Evolutionary conservation across 192 early-diverging fungal genomes (phyloP), one percentile per base, ranked within the genome.

Genomic region (Dissophora ornata): DNA sequence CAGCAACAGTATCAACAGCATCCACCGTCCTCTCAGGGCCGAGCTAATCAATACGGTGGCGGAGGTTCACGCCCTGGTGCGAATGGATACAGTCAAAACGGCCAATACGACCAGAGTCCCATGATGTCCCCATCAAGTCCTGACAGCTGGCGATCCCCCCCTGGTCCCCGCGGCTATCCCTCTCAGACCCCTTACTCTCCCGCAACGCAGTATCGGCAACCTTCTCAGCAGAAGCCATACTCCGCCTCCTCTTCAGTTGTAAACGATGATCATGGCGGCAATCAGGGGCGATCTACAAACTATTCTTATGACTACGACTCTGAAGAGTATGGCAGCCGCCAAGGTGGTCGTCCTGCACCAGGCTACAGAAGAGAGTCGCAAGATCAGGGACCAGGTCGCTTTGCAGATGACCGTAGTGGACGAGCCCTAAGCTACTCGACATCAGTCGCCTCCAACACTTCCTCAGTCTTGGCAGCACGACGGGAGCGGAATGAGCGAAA

Each of bases 141-240:
- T 13, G 73, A 77, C 46, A 67, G 73, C 36, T 77, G 73, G 73
- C 49, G 73, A 42, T 77, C 73, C 11, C 58, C 73, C 10, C 73
- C 73, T 19, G 73, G 73, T 18, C 64, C 73, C 24, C 63, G 73
- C 9, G 64, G 64, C 1, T 77, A 77, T 28, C 44, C 62, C 2
- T 38, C 61, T 0, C 62, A 65, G 29, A 55, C 25, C 47, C 57
- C 53, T 11, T 70, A 70, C 30, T 10, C 44, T 18, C 54, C 59
- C 10, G 41, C 58, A 13, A 49, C 57, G 0, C 63, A 65, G 18
- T 65, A 74, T 28, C 66, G 58, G 13, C 73, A 61, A 26, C 40
- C 21, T 18, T 9, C n/a, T 13, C 41, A 47, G 2, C 51, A 71
- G 3, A 22, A 57, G 12, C 44, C 52, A 8, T 51, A 40, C 29